phyloP scores from a whole-genome alignment of 169 alveolate species.

The Eimeria mitis region DNA sequence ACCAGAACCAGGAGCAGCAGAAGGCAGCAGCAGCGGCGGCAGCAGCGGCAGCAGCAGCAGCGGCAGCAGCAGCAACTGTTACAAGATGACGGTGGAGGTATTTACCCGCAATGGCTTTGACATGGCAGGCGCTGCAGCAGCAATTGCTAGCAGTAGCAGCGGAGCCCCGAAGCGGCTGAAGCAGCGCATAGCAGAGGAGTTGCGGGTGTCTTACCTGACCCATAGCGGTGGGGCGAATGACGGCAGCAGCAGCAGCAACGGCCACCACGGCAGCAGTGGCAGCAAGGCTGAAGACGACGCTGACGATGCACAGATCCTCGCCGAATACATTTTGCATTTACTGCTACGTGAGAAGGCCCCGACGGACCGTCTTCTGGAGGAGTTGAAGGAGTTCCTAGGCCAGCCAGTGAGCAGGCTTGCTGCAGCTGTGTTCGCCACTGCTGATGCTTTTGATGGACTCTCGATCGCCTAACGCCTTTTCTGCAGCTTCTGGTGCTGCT shows the following conservation, averaged over 20 bases:
- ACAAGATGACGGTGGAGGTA: slow-evolving; percentile 68
- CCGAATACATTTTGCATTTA: slow-evolving; percentile 58
- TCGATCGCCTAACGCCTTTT: not conserved
- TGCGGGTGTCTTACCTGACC: slow-evolving; percentile 66
- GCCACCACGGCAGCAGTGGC: slow-evolving; percentile 63
- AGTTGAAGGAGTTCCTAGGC: slow-evolving; percentile 58
- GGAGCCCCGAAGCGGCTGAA: slow-evolving; percentile 70
- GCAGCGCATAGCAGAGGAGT: slow-evolving; percentile 73
- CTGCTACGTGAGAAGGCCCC: slow-evolving; percentile 71
- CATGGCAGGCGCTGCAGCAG: slow-evolving; percentile 75
- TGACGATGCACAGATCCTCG: slow-evolving; percentile 70
- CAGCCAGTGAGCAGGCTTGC: slow-evolving; percentile 70
- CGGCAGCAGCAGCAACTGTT: slow-evolving; percentile 35
- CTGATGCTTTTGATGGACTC: not conserved
- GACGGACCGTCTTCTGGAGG: slow-evolving; percentile 58
- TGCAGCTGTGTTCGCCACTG: not conserved
- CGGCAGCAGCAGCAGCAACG: slow-evolving; percentile 58
- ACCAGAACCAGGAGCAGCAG: slow-evolving; percentile 42
- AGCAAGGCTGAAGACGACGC: slow-evolving; percentile 55
- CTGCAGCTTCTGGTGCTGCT: not conserved
- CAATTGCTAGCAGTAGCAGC: slow-evolving; percentile 67
- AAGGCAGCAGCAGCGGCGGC: slow-evolving; percentile 61
- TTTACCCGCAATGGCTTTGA: slow-evolving; percentile 47
- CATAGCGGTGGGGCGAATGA: slow-evolving; percentile 53
- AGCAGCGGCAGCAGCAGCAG: slow-evolving; percentile 25